Conservation (phyloP, 345 rosid species). For the Acer saccharum region DNA sequence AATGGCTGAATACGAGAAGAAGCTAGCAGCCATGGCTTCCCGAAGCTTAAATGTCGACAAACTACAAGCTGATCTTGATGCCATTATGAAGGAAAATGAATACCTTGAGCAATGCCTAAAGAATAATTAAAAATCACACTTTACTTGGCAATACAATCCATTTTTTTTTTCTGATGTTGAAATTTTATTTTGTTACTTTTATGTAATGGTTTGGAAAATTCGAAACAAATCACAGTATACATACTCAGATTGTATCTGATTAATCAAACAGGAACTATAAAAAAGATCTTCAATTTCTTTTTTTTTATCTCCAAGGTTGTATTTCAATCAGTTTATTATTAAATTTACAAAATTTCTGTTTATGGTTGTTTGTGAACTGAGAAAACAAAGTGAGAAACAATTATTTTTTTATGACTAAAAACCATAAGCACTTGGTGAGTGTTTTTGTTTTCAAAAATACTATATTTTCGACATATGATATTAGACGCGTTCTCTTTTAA, state of each 20-base stretch:
- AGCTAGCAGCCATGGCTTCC: slow-evolving; percentile 55
- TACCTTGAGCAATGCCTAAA: slow-evolving; percentile 36
- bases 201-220: background rate
- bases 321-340: background rate
- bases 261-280: background rate
- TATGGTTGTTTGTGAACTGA: too few species aligned
- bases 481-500: too few species aligned
- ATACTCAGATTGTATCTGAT: background rate
- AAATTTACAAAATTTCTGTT: too few species aligned
- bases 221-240: background rate
- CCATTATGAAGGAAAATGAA: slow-evolving; percentile 62
- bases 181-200: background rate
- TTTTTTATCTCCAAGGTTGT: background rate
- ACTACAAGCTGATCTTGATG: slow-evolving; percentile 62
- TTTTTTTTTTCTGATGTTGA: background rate
- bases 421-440: too few species aligned
- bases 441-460: too few species aligned
- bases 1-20: slow-evolving; percentile 68
- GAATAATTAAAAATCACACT: slow-evolving; percentile 9
- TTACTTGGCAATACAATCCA: background rate
- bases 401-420: too few species aligned
- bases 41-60: slow-evolving; percentile 55
- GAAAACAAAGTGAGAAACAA: too few species aligned
- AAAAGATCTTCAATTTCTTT: background rate
- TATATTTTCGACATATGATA: too few species aligned